Evolutionary conservation across 306 rosid species (phyloP), one percentile per base, ranked within the genome.

Genomic region (Quillaja saponaria): DNA sequence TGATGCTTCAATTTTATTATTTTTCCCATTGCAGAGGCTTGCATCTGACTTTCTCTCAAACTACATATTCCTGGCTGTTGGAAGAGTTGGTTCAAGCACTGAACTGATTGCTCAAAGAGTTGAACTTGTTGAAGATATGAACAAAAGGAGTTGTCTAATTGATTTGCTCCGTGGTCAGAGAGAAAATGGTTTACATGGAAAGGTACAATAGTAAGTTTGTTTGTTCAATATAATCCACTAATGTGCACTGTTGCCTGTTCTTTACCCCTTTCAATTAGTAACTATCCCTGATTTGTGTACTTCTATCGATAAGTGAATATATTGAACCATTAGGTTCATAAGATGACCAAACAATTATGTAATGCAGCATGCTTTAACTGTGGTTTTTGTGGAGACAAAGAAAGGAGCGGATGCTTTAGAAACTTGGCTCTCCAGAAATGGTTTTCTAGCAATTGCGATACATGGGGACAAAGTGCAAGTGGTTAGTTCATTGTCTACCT

Each of bases 11-110:
- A n/a, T n/a, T n/a, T n/a, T n/a, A n/a, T n/a, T n/a, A n/a, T n/a
- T n/a, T n/a, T n/a, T n/a, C n/a, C n/a, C n/a, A n/a, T n/a, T 76
- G 84, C 90, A 88, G 97, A 77, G 95, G 62, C 80, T 91, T 72
- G 97, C 97, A 10, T 80, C 96, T 2, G 97, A 91, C 80, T 91
- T 91, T 80, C 97, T 91, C 64, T 63, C 96, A 54, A 72, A 49
- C 47, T 91, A 91, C 60, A 82, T 91, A 63, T 91, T 91, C 75
- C 80, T 91, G 73, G 90, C 97, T 58, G 97, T 91, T 67, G 96
- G 96, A 82, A 91, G 97, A 76, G 97, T 91, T 52, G 97, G 97
- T 47, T 91, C 97, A 59, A 91, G 95, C 61, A 91, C 97, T 49
- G 97, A 91, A 79, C 78, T 91, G 58, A 91, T 91, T 68, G 82